phyloP scores from a whole-genome alignment of 1,284 basidiomycete species.

The Apiotrichum siamense region DNA sequence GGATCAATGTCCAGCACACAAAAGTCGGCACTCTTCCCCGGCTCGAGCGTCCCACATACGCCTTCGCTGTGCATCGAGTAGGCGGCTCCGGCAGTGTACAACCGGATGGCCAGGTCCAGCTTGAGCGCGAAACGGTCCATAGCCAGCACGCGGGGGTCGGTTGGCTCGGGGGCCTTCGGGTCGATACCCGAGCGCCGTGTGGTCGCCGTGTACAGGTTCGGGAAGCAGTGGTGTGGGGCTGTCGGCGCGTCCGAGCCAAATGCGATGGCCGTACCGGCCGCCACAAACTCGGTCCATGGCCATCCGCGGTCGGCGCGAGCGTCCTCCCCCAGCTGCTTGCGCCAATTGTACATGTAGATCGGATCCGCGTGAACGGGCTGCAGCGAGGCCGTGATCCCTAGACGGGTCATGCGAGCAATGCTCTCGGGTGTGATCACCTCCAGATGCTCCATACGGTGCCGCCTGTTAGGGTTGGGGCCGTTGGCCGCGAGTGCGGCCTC shows the following conservation, averaged over 20 bases:
- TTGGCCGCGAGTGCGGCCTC: constrained; percentile 23
- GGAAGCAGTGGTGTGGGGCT: constrained; percentile 25
- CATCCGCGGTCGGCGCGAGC: constrained; percentile 28
- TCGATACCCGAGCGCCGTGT: constrained; percentile 24
- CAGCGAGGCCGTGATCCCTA: constrained; percentile 30
- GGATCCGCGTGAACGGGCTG: constrained; percentile 38
- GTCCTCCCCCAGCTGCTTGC: constrained; percentile 24
- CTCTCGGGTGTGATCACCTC: constrained; percentile 23
- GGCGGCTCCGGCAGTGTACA: constrained; percentile 23
- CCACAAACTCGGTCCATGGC: constrained; percentile 28
- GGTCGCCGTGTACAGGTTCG: constrained; percentile 31
- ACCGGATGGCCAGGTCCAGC: constrained; percentile 18
- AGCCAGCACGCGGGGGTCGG: constrained; percentile 9
- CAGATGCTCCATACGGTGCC: constrained; percentile 34
- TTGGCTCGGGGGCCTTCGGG: constrained; percentile 13
- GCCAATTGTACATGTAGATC: constrained; percentile 26
- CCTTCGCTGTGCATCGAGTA: constrained; percentile 21
- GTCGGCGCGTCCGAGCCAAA: constrained; percentile 33
- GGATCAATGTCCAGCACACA: constrained; percentile 28
- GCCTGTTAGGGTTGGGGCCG: constrained; percentile 10
- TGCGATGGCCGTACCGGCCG: constrained; percentile 21
- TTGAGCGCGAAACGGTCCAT: constrained; percentile 13
- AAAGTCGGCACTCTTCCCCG: constrained; percentile 30
- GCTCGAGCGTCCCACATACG: constrained; percentile 17
- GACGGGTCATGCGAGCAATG: constrained; percentile 22